Base-by-base conservation (phyloP, 768 basidiomycete species). In the Calocybe gangraenosa region DNA sequence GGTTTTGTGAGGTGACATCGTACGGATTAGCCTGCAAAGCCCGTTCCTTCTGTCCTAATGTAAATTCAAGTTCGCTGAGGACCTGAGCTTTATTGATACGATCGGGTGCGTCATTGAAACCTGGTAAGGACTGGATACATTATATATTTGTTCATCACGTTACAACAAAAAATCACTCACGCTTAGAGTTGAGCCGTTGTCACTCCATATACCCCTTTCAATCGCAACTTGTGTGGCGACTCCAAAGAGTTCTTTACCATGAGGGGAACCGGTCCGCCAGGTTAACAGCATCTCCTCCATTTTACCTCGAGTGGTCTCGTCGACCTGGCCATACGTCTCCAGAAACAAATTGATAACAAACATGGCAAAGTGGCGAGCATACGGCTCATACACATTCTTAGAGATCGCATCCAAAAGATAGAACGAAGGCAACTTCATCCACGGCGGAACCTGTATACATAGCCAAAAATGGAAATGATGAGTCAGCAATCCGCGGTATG, bases 241-340 rank as follows among this genome's bases (percentile, higher is more conserved):
- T 34, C 92, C 88, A 60, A 98, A 99, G 1, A 99, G 72, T 59
- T 94, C 89, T 42, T 79, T 79, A 28, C 88, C 80, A 25, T 73
- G 76, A 2, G 89, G 86, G 11, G 87, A 84, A 13, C 91, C 92
- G 18, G 82, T 86, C 32, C 93, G 77, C 96, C 96, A 99, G 5
- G 96, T 95, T 21, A 89, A 66, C 11, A 98, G 78, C 84, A 99
- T 92, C 65, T 99, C 96, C 61, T 95, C 92, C 90, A 99, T 94
- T 66, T 98, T 98, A 62, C 81, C 79, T 49, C 87, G 83, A 19
- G 91, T 95, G 33, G 65, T 67, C 40, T 81, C 81, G 60, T 96
- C 93, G 53, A 96, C 94, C 55, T 81, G 76, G 37, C 79, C 74
- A 66, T 98, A 97, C 21, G 93, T 84, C 52, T 89, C 82, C 53